A percentile compares a stretch with the other conserved stretches of the same genome.
phyloP scores from a whole-genome alignment of 2,329 filamentous ascomycete species.

The Basipetospora sp. region DNA sequence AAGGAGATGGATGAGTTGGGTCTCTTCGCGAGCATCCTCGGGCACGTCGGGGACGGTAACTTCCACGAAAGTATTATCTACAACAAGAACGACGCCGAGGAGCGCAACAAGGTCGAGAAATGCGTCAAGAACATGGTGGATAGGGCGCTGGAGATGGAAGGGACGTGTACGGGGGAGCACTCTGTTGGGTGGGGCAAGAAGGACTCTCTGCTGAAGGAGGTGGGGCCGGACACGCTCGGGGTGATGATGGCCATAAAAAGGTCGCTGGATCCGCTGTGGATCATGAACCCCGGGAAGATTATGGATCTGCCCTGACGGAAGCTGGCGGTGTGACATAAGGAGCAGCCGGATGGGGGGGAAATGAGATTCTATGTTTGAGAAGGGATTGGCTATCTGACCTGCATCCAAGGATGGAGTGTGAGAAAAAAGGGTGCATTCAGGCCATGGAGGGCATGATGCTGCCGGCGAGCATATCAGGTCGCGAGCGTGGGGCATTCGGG shows the following conservation, averaged over 20 bases:
- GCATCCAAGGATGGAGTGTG: too few species aligned
- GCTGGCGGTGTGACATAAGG: neutral
- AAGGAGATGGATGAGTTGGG: constrained; percentile 77
- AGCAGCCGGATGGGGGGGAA: neutral
- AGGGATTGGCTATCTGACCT: too few species aligned
- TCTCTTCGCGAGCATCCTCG: constrained; percentile 73
- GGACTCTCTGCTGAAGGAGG: constrained; percentile 59
- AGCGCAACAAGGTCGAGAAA: constrained; percentile 60
- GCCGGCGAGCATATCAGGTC: too few species aligned
- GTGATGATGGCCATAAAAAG: constrained; percentile 75
- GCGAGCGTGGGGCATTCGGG: too few species aligned
- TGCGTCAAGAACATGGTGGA: constrained; percentile 84
- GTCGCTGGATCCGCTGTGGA: constrained; percentile 72
- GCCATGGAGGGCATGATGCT: too few species aligned
- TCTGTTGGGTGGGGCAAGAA: constrained; percentile 80
- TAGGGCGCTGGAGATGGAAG: constrained; percentile 84
- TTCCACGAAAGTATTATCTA: constrained; percentile 92
- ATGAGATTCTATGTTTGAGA: too few species aligned
- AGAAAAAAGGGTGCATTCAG: too few species aligned
- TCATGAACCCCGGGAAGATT: constrained; percentile 87
- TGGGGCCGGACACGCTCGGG: constrained; percentile 63
- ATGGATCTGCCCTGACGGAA: constrained; percentile 47
- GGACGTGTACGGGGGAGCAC: constrained; percentile 82
- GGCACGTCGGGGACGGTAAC: constrained; percentile 86
- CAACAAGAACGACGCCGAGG: constrained; percentile 50